phyloP scores from a whole-genome alignment of 768 basidiomycete species.

The Collybia nuda region DNA sequence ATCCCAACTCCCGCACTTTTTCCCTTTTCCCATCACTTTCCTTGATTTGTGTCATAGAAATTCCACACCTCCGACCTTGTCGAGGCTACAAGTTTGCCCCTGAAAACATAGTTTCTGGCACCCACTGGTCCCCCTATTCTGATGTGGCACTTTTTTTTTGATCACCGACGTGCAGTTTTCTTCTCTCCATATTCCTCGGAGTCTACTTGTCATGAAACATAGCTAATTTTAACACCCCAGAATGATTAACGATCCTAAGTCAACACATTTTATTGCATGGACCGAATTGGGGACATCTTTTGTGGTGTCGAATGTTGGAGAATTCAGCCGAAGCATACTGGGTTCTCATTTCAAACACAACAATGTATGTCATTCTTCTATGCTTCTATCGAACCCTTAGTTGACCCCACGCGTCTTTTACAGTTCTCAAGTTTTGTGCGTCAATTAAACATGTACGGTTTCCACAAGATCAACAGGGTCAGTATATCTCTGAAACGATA shows the following conservation, averaged over 20 bases:
- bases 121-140: not conserved
- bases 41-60: too few species aligned
- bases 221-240: conserved; percentile 32
- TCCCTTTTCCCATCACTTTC: too few species aligned
- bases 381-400: not conserved
- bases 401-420: not conserved
- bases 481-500: conserved; percentile 18
- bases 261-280: conserved; percentile 79
- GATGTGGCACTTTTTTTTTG: not conserved
- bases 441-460: conserved; percentile 96
- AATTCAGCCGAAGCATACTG: conserved; percentile 82
- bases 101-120: too few species aligned
- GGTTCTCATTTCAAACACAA: conserved; percentile 91
- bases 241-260: conserved; percentile 86
- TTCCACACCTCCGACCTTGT: too few species aligned
- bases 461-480: conserved; percentile 91
- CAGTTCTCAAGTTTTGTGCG: conserved; percentile 94
- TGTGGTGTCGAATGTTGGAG: conserved; percentile 83
- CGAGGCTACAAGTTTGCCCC: too few species aligned
- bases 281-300: conserved; percentile 82
- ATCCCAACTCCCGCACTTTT: too few species aligned
- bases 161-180: not conserved
- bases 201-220: too few species aligned
- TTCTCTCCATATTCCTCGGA: not conserved
- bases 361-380: conserved; percentile 47